These are phyloP conservation scores for Xylaria sp. DNA, from an alignment of 2,329 filamentous ascomycete genomes.

Conservation along the genomic window DNA sequence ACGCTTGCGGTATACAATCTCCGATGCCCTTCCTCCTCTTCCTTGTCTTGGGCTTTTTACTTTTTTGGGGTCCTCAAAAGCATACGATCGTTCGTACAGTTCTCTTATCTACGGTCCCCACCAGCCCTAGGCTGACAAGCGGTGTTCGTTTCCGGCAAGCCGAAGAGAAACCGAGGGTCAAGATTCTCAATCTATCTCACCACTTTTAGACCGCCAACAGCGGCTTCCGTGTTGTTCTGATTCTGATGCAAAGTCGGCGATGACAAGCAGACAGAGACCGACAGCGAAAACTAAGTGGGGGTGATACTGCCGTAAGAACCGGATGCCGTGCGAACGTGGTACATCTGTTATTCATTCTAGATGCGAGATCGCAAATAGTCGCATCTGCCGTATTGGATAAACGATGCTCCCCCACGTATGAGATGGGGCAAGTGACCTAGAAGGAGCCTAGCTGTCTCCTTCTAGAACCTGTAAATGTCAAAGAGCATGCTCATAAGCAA, in stretches of 20 bases:
- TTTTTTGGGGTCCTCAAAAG: not conserved
- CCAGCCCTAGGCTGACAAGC: not conserved
- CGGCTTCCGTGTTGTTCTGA: conserved; percentile 8
- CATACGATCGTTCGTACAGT: conserved; percentile 2
- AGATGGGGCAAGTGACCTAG: conserved; percentile 1
- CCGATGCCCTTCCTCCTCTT: not conserved
- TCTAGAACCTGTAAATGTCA: conserved; percentile 10
- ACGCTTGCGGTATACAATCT: conserved; percentile 3
- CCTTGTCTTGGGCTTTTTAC: not conserved
- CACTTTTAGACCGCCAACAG: conserved; percentile 3
- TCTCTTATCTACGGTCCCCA: not conserved
- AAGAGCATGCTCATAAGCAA: not conserved
- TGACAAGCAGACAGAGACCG: not conserved
- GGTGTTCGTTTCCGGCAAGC: conserved; percentile 1
- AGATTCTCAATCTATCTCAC: not conserved
- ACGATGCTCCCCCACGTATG: conserved; percentile 5
- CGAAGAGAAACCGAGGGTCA: not conserved
- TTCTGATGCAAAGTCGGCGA: conserved; percentile 2
- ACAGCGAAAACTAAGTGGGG: conserved; percentile 11
- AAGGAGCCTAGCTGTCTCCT: conserved; percentile 5
- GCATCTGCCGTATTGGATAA: conserved; percentile 11
- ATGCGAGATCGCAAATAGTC: conserved; percentile 20
- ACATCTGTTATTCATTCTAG: conserved; percentile 3
- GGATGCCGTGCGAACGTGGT: conserved; percentile 5
- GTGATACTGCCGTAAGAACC: conserved; percentile 1